Percentiles rank a stretch among this genome's conserved stretches.
phyloP scores from a whole-genome alignment of 2,329 filamentous ascomycete species.

The Hypomyces rosellus region DNA sequence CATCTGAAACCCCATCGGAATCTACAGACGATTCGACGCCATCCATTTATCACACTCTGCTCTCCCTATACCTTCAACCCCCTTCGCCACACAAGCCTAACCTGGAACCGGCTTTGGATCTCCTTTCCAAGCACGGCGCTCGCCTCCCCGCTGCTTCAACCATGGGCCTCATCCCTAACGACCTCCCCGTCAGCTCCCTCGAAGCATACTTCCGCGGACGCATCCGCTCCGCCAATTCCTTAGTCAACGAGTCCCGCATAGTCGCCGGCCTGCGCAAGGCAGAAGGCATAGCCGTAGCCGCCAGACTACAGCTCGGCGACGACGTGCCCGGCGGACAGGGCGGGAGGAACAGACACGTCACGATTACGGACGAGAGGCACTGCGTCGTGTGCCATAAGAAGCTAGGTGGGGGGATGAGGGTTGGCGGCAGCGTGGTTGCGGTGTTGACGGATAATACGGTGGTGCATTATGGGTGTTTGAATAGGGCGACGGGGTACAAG shows the following conservation, averaged over 20 bases:
- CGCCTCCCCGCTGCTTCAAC: conserved; percentile 84
- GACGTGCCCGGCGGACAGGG: conserved; percentile 45
- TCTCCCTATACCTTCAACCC: conserved; percentile 83
- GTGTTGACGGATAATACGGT: conserved; percentile 79
- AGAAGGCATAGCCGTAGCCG: conserved; percentile 71
- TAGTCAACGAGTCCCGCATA: conserved; percentile 74
- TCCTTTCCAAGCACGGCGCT: conserved; percentile 89
- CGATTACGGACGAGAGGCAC: conserved; percentile 79
- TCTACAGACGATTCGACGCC: conserved; percentile 47
- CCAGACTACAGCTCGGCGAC: conserved; percentile 67
- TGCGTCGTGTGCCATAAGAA: conserved; percentile 92
- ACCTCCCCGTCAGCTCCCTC: conserved; percentile 70
- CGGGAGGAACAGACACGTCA: conserved; percentile 59
- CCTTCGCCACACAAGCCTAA: conserved; percentile 65
- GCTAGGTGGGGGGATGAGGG: conserved; percentile 74
- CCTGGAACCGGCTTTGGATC: conserved; percentile 71
- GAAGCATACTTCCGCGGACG: conserved; percentile 88
- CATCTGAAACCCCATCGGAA: conserved; percentile 29
- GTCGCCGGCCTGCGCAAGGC: conserved; percentile 70
- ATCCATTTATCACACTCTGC: conserved; percentile 86
- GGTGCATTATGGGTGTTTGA: conserved; percentile 76
- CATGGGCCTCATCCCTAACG: conserved; percentile 75
- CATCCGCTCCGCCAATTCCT: conserved; percentile 77
- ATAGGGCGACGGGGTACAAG: conserved; percentile 35
- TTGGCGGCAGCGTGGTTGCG: conserved; percentile 85